Conservation (phyloP, 1,139 yeast genomes). For the Candida anutae region DNA sequence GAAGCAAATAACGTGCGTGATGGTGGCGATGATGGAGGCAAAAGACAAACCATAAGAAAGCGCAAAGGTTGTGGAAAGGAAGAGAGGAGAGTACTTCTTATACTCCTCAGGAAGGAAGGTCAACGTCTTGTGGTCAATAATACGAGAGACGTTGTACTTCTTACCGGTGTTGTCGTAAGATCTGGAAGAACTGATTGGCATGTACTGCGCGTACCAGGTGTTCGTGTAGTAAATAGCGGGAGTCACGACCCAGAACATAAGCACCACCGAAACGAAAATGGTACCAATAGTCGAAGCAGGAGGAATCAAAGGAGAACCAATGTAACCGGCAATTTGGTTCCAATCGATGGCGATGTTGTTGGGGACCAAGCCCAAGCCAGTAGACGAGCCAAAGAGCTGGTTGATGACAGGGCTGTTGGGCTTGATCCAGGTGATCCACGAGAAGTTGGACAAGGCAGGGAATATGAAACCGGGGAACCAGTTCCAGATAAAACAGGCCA, state of each 20-base stretch:
- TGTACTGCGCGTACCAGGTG: constrained; percentile 36
- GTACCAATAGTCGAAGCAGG: constrained; percentile 54
- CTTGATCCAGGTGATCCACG: constrained; percentile 25
- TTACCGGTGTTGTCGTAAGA: constrained; percentile 32
- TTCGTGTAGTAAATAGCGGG: constrained; percentile 38
- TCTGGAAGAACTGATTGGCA: constrained; percentile 34
- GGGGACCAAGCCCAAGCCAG: constrained; percentile 61
- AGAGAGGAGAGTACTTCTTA: constrained; percentile 48
- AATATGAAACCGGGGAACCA: constrained; percentile 36
- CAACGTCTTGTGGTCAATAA: constrained; percentile 31
- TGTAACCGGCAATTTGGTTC: constrained; percentile 45
- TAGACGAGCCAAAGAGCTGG: constrained; percentile 52
- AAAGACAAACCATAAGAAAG: constrained; percentile 56
- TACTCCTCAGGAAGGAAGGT: constrained; percentile 43
- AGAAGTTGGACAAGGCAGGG: constrained; percentile 15
- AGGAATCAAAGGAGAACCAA: constrained; percentile 61
- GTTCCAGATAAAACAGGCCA: constrained; percentile 26
- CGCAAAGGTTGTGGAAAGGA: constrained; percentile 56
- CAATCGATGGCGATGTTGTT: constrained; percentile 32
- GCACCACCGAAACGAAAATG: constrained; percentile 23
- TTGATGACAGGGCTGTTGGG: constrained; percentile 41
- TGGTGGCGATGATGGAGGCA: constrained; percentile 54
- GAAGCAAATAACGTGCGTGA: constrained; percentile 46
- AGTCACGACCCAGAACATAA: constrained; percentile 34
- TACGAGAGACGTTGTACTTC: constrained; percentile 28